Evolutionary conservation across 768 basidiomycete species (phyloP), one percentile per base, ranked within the genome.

Genomic region (Rhizopogon roseolus): DNA sequence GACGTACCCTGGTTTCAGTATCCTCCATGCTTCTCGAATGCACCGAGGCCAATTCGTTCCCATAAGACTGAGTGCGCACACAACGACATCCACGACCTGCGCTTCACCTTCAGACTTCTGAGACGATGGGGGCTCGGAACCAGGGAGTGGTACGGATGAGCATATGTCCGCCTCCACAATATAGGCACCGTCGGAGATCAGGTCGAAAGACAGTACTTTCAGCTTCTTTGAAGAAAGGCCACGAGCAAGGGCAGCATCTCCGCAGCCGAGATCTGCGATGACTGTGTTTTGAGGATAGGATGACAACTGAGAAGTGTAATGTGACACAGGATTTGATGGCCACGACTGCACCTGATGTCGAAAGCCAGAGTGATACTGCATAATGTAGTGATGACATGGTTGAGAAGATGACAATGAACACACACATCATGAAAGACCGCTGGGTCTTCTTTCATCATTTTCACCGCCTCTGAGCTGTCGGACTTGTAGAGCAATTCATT

Each of bases 11-110:
- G 80, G 70, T 67, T 85, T 88, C 38, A 98, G 74, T 39, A 98
- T 81, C 59, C 97, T 77, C 83, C 91, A 90, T 7, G 90, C 88
- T 67, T 99, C 95, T 27, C 88, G 78, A 27, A 98, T 79, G 62
- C 92, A 92, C 42, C 77, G 78, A n/a, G 90, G 81, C 97, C 97
- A 99, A 65, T 99, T 98, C 14, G 85, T 89, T 32, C 91, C 90
- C 97, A 99, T 99, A 57, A 99, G 76, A 64, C 95, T 98, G 59
- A 99, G 77, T 22, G 95, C 91, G 66, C 93, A 98, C 22, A 98
- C 86, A 6, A 84, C 93, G 6, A 93, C 85, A 65, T 99, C 95
- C 2, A 93, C 91, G 3, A 98, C 68, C 58, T 91, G 86, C 0
- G 84, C 92, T 49, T 80, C 78, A 28, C 80, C 83, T 36, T 73